phyloP scores from a whole-genome alignment of 345 rosid genomes.

The Citrus inodora region DNA sequence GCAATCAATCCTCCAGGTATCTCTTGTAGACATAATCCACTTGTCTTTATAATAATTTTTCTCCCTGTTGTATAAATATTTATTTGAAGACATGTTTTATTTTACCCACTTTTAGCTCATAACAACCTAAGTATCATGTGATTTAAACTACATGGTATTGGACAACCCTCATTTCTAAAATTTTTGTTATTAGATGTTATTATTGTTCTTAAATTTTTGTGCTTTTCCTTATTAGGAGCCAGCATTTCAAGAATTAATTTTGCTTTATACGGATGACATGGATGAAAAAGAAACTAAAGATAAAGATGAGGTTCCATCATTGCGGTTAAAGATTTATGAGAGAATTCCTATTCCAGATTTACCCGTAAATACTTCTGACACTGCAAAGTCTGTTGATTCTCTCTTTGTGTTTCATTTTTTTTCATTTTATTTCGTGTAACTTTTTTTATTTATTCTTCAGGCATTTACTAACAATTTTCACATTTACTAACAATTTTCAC shows the following conservation, averaged over 20 bases:
- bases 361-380: conserved; percentile 53
- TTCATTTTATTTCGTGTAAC: background rate
- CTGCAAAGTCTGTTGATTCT: conserved; percentile 28
- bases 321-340: conserved; percentile 81
- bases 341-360: conserved; percentile 95
- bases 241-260: conserved; percentile 80
- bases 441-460: background rate
- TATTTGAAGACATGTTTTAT: conserved; percentile 4
- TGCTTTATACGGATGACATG: conserved; percentile 63
- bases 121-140: background rate
- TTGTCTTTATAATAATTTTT: conserved; percentile 12
- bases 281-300: conserved; percentile 35
- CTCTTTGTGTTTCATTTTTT: conserved; percentile 13
- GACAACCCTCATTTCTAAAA: conserved; percentile 2
- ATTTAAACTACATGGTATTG: background rate
- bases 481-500: conserved; percentile 17
- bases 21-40: conserved; percentile 1
- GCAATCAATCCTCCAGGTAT: conserved; percentile 84
- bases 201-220: conserved; percentile 18
- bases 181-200: background rate
- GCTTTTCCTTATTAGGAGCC: conserved; percentile 66
- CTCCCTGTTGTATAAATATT: conserved; percentile 1
- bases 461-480: conserved; percentile 17
- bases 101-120: conserved; percentile 2
- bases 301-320: conserved; percentile 51